Percentiles rank a stretch among this genome's conserved stretches.
These are phyloP conservation scores for Colletotrichum caudatum DNA, from an alignment of 2,329 filamentous ascomycete genomes.

Conservation along the genomic window DNA sequence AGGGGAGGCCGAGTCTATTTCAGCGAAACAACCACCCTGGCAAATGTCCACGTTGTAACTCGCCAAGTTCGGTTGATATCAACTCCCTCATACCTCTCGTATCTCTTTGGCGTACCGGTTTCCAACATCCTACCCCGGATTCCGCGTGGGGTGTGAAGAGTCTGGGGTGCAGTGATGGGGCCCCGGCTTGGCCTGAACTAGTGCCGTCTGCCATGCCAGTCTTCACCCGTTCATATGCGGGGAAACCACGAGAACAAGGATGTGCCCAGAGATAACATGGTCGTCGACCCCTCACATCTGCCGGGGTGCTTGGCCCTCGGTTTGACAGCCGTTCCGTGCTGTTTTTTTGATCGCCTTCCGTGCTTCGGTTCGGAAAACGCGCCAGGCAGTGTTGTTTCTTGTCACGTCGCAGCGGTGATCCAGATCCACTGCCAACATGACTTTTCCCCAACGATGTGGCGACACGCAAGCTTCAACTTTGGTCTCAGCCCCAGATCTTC, in stretches of 20 bases:
- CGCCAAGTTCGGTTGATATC: constrained; percentile 1
- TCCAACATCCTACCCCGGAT: constrained; percentile 12
- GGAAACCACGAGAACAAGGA: constrained; percentile 21
- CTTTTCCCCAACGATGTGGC: neutral
- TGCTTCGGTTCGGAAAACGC: constrained; percentile 25
- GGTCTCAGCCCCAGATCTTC: neutral
- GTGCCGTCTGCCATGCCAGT: constrained; percentile 1
- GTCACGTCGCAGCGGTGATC: neutral
- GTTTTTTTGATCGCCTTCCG: neutral
- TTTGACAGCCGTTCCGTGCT: constrained; percentile 15
- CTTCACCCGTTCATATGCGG: constrained; percentile 18
- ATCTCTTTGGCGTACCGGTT: neutral
- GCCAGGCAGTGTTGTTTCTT: neutral
- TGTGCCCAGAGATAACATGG: neutral
- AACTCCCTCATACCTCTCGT: neutral
- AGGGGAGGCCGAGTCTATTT: constrained; percentile 29
- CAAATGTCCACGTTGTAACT: constrained; percentile 16
- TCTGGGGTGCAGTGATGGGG: constrained; percentile 23
- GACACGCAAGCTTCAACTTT: neutral
- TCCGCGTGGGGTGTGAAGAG: constrained; percentile 11
- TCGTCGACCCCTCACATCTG: neutral
- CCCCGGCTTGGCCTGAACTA: constrained; percentile 26
- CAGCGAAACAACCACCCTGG: constrained; percentile 11
- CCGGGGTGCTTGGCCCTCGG: constrained; percentile 17
- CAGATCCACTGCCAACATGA: neutral